Base-by-base conservation (phyloP, 1,284 basidiomycete genomes). In the Ceratorhiza oryzae-sativae region DNA sequence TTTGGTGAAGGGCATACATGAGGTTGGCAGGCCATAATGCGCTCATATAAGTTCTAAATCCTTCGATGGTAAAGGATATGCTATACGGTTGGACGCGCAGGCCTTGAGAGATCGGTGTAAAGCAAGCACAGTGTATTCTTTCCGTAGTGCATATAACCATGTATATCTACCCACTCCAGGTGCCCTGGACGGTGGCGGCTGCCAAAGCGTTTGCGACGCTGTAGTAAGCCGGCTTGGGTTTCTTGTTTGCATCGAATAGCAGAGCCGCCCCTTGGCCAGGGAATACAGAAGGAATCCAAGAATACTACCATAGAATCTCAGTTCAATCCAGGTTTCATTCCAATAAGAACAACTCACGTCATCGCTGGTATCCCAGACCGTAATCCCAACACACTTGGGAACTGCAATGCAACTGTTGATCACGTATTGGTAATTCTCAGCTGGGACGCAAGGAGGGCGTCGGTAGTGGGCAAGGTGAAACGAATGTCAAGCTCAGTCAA, bases 401-500 rank as follows among this genome's bases (percentile, higher is more conserved):
- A 59, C 82, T 10, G 79, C 79, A 70, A 80, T 78, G 78, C 85
- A 86, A 3, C 84, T 83, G 0, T 75, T 68, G 49, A 85, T 78
- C 53, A 85, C 84, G 10, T 76, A 82, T 76, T 82, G 75, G 76
- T 84, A 86, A 74, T 86, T 84, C 32, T 77, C 77, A 77, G 82
- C 79, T 87, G 86, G 74, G 86, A 85, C 46, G 77, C 80, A 12
- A 86, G 79, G 60, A 84, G 77, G 1, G 82, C 83, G 0, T 79
- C 76, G 0, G 85, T 86, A 15, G 79, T 81, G 25, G 86, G 85
- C 36, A 85, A 80, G 30, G 80, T 80, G 79, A 86, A 86, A 32
- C 73, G 70, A 45, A 75, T 71, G 36, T 67, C 72, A 18, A 75
- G 59, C 48, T 67, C 73, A 4, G 63, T 73, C 75, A 87, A 82